Evolutionary conservation across 2,329 filamentous ascomycete genomes (phyloP).

Genomic region (Colletotrichum sp.): DNA sequence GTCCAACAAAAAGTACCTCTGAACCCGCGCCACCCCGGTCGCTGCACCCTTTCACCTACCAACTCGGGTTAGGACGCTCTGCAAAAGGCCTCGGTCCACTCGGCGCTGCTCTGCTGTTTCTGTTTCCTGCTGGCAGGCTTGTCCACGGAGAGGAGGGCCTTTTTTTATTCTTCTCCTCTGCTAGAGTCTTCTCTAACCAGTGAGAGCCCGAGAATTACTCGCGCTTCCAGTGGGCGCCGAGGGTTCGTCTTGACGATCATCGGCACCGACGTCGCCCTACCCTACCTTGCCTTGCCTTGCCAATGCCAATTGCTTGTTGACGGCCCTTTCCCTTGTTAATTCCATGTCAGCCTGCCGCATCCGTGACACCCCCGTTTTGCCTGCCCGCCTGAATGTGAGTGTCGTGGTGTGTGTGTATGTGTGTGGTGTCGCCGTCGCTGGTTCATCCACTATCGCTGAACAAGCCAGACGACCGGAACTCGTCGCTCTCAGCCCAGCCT

Average conservation of each 20-base stretch:
- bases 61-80: conserved; percentile 27
- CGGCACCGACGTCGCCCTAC: conserved; percentile 17
- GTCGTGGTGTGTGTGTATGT: not conserved
- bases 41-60: conserved; percentile 32
- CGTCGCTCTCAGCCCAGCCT: not conserved
- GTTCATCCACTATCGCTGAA: not conserved
- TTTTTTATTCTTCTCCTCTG: not conserved
- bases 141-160: not conserved
- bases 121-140: not conserved
- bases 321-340: not conserved
- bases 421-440: not conserved
- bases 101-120: conserved; percentile 20
- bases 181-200: not conserved
- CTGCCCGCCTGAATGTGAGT: not conserved
- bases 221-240: not conserved
- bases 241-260: conserved; percentile 17
- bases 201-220: not conserved
- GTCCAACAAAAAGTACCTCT: conserved; percentile 8
- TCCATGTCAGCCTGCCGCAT: not conserved
- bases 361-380: not conserved
- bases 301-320: not conserved
- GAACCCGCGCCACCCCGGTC: conserved; percentile 16
- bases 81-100: conserved; percentile 25
- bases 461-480: not conserved
- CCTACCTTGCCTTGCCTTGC: not conserved